Conservation (phyloP, 495 filamentous ascomycete genomes). For the Haplographium delicatum region DNA sequence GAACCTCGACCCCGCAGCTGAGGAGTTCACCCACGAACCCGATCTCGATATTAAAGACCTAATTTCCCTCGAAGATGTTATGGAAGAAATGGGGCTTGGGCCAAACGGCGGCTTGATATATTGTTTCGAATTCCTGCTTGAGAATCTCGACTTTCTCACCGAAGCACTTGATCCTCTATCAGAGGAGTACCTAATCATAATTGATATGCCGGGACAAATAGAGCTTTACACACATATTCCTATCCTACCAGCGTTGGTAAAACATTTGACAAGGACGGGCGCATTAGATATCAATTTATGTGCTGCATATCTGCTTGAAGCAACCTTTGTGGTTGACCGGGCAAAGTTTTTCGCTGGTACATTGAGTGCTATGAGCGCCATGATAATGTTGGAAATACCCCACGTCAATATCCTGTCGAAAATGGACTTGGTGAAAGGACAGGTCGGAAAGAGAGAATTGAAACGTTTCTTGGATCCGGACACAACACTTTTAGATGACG, state of each 20-base stretch:
- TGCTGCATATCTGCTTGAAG: slow-evolving; percentile 92
- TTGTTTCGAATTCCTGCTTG: slow-evolving; percentile 94
- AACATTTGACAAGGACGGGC: slow-evolving; percentile 73
- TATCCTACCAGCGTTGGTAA: slow-evolving; percentile 78
- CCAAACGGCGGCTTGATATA: slow-evolving; percentile 96
- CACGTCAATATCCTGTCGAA: slow-evolving; percentile 93
- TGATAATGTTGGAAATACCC: slow-evolving; percentile 95
- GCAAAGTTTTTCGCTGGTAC: slow-evolving; percentile 97
- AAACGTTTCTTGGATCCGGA: slow-evolving; percentile 86
- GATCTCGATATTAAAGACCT: slow-evolving; percentile 97
- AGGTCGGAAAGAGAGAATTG: slow-evolving; percentile 73
- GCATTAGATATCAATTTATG: slow-evolving; percentile 83
- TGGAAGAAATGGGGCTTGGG: slow-evolving; percentile 92
- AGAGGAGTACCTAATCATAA: slow-evolving; percentile 92
- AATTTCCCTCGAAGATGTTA: slow-evolving; percentile 94
- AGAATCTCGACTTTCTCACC: slow-evolving; percentile 93
- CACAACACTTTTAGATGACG: slow-evolving; percentile 67
- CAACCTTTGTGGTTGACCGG: slow-evolving; percentile 89
- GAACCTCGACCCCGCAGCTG: slow-evolving; percentile 95
- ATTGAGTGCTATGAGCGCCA: slow-evolving; percentile 92
- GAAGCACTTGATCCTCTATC: slow-evolving; percentile 79
- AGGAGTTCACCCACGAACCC: slow-evolving; percentile 83
- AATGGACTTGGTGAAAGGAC: slow-evolving; percentile 91
- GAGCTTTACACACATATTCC: slow-evolving; percentile 98
- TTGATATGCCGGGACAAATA: slow-evolving; percentile 98